Conservation (phyloP, 2,329 filamentous ascomycete genomes). For the Stachybotrys chartarum region DNA sequence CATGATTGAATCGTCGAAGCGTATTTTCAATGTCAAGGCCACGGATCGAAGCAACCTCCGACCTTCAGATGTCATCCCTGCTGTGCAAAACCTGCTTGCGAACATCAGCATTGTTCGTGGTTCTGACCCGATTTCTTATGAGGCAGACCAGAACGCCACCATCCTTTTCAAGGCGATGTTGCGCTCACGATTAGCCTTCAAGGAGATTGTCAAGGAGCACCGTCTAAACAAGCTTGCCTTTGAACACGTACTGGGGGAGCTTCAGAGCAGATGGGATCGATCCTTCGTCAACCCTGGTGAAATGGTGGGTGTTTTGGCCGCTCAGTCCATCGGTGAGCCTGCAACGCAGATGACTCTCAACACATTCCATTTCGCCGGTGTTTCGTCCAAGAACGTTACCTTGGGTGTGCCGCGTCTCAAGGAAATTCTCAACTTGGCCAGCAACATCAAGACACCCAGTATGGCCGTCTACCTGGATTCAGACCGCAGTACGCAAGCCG, state of each 20-base stretch:
- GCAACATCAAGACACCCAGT: constrained; percentile 96
- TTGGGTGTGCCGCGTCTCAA: constrained; percentile 98
- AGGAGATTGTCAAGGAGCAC: constrained; percentile 80
- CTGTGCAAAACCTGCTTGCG: constrained; percentile 66
- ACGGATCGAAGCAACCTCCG: constrained; percentile 82
- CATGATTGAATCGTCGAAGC: constrained; percentile 84
- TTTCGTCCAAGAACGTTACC: constrained; percentile 98
- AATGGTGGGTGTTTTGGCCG: constrained; percentile 96
- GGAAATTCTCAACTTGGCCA: constrained; percentile 97
- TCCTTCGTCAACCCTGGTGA: constrained; percentile 87
- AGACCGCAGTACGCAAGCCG: constrained; percentile 61
- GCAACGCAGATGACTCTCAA: constrained; percentile 99
- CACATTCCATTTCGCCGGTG: constrained; percentile 99
- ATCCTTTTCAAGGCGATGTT: constrained; percentile 88
- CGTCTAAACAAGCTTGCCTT: constrained; percentile 87
- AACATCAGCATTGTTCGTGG: constrained; percentile 82
- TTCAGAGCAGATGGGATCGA: constrained; percentile 82
- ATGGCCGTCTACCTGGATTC: constrained; percentile 85
- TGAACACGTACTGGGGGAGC: constrained; percentile 82
- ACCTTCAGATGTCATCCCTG: constrained; percentile 78
- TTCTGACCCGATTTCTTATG: constrained; percentile 69
- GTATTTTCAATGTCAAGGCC: constrained; percentile 84
- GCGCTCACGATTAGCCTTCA: constrained; percentile 85
- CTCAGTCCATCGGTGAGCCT: constrained; percentile 97
- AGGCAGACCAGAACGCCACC: constrained; percentile 84